Conservation (phyloP, 108 stramenopile genomes). For the Stephanodiscus triporus region DNA sequence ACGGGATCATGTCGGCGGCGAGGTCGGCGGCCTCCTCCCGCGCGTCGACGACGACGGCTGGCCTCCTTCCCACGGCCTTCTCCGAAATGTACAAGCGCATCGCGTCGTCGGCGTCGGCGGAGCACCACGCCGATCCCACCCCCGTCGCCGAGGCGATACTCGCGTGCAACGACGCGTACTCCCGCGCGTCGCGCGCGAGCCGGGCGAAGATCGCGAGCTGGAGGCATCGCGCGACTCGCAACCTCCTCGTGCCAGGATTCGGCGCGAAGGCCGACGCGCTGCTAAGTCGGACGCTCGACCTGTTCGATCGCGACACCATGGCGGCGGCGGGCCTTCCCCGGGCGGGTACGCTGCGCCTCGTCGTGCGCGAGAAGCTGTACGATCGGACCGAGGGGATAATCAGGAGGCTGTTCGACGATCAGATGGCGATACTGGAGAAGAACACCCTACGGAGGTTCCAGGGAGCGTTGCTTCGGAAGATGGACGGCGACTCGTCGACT, state of each 20-base stretch:
- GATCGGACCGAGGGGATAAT: conserved; percentile 59
- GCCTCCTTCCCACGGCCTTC: conserved; percentile 56
- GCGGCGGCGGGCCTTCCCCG: conserved; percentile 68
- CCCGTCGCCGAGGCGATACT: conserved; percentile 72
- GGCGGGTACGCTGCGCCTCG: conserved; percentile 60
- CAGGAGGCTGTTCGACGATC: conserved; percentile 60
- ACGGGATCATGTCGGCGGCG: conserved; percentile 49
- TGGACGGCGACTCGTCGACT: conserved; percentile 37
- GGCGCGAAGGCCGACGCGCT: conserved; percentile 64
- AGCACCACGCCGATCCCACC: conserved; percentile 69
- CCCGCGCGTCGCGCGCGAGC: conserved; percentile 61
- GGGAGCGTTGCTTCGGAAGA: conserved; percentile 57
- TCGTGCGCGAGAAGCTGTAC: conserved; percentile 66
- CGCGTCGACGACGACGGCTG: too few relatives aligned
- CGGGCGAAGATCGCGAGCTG: conserved; percentile 73
- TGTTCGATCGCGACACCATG: conserved; percentile 81
- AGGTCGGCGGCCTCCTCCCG: conserved; percentile 6
- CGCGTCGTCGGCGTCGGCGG: conserved; percentile 22
- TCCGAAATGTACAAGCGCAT: conserved; percentile 58
- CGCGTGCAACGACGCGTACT: conserved; percentile 69
- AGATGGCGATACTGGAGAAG: conserved; percentile 65
- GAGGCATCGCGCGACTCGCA: conserved; percentile 70
- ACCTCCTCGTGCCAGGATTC: conserved; percentile 69
- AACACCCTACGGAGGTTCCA: conserved; percentile 64
- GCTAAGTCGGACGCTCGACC: conserved; percentile 51